phyloP scores from a whole-genome alignment of 2,329 filamentous ascomycete genomes.

The Pseudocercospora fuligena region DNA sequence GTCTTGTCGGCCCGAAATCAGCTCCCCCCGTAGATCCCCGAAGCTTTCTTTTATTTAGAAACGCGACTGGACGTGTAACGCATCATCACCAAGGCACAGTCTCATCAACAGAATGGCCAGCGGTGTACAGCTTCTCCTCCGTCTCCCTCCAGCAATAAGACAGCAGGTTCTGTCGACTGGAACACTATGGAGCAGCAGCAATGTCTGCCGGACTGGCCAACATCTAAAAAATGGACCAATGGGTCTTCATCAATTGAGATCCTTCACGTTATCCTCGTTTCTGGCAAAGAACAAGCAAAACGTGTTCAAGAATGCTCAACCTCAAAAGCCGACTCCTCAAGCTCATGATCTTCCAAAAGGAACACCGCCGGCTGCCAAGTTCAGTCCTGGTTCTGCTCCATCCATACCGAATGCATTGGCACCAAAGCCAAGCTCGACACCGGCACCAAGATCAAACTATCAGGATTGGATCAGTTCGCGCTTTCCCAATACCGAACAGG shows the following conservation, averaged over 20 bases:
- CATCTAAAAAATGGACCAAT: background rate
- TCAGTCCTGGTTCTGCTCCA: background rate
- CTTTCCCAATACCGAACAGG: conserved; percentile 17
- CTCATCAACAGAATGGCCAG: conserved; percentile 20
- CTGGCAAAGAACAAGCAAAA: conserved; percentile 19
- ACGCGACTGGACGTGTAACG: conserved; percentile 22
- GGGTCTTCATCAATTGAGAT: conserved; percentile 5
- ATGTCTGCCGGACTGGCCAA: background rate
- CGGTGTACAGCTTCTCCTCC: conserved; percentile 24
- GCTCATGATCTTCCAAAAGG: conserved; percentile 20
- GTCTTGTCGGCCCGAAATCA: conserved; percentile 16
- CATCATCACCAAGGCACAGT: conserved; percentile 8
- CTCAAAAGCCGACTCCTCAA: conserved; percentile 18
- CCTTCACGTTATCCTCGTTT: conserved; percentile 9
- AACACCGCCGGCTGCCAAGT: background rate
- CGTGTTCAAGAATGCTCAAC: conserved; percentile 20
- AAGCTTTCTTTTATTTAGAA: conserved; percentile 3
- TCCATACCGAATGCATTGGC: background rate
- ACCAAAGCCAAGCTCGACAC: background rate
- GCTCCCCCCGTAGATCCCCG: conserved; percentile 5
- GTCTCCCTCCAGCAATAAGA: conserved; percentile 30
- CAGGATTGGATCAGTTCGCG: conserved; percentile 20
- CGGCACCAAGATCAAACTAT: conserved; percentile 6
- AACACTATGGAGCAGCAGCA: background rate
- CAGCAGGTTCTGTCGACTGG: conserved; percentile 23